Conservation (phyloP, 306 rosid species). For the Luffa aegyptiaca region DNA sequence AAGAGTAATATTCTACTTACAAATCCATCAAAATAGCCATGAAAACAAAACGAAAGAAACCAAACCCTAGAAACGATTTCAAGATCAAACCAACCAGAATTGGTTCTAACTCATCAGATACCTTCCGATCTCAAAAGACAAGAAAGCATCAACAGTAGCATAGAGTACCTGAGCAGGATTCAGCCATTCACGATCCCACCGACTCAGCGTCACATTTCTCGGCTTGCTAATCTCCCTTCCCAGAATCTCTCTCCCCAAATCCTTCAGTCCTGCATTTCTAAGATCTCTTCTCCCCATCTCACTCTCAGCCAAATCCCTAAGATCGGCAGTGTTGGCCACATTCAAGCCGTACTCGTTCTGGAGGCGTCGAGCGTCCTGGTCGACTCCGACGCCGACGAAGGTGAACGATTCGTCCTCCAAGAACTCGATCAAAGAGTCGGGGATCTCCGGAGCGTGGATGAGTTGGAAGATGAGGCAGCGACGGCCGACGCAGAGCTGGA, state of each 20-base stretch:
- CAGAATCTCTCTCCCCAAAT: slow-evolving; percentile 16
- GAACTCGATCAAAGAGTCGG: slow-evolving; percentile 16
- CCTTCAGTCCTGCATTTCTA: slow-evolving; percentile 26
- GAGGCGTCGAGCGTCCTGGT: slow-evolving; percentile 17
- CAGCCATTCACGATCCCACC: slow-evolving; percentile 32
- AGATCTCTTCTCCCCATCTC: neutral
- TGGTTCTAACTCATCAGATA: neutral
- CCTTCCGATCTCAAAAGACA: slow-evolving; percentile 33
- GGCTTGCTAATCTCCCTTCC: slow-evolving; percentile 32
- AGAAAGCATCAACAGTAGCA: slow-evolving; percentile 40
- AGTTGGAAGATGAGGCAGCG: slow-evolving; percentile 31
- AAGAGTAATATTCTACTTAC: too few relatives aligned
- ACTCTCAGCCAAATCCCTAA: slow-evolving; percentile 9
- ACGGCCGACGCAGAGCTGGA: slow-evolving; percentile 34
- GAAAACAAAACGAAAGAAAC: too few relatives aligned
- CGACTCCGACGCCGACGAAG: slow-evolving; percentile 35
- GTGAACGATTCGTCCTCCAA: neutral
- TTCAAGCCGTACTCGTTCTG: slow-evolving; percentile 15
- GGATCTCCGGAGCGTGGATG: slow-evolving; percentile 14
- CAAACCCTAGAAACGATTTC: neutral
- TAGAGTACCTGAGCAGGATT: slow-evolving; percentile 26
- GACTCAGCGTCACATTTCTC: slow-evolving; percentile 21
- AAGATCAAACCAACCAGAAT: too few relatives aligned
- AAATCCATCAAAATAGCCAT: too few relatives aligned
- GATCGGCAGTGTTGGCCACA: slow-evolving; percentile 20